A percentile compares a stretch with the other conserved stretches of the same genome.
These are phyloP conservation scores for Coffea eugenioides DNA, from an alignment of 257 asterid genomes.

Conservation along the genomic window DNA sequence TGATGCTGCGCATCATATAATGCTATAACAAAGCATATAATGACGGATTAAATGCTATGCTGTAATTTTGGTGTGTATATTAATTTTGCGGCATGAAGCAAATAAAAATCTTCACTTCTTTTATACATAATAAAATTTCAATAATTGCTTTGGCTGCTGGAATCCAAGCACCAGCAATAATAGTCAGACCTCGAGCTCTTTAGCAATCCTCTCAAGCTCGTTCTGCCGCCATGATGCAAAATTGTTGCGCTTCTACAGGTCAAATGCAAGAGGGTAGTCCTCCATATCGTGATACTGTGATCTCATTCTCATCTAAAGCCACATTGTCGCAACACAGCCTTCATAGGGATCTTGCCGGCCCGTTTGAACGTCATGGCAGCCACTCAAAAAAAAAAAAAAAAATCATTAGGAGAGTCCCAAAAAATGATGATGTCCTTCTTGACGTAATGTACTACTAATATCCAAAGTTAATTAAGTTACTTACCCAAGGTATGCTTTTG, in stretches of 20 bases:
- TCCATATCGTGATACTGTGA: slow-evolving; percentile 57
- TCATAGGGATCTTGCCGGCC: slow-evolving; percentile 87
- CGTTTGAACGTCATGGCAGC: slow-evolving; percentile 73
- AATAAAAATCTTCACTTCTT: not conserved
- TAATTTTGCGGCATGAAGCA: not conserved
- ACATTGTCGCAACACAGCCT: slow-evolving; percentile 78
- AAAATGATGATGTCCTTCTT: not conserved
- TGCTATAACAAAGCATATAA: not conserved
- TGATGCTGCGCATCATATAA: too few species aligned
- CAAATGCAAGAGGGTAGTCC: slow-evolving; percentile 64
- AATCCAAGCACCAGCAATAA: slow-evolving; percentile 86
- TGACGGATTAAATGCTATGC: not conserved
- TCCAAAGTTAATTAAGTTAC: not conserved
- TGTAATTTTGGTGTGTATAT: not conserved
- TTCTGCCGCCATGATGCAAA: slow-evolving; percentile 66
- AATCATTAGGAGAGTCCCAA: not conserved
- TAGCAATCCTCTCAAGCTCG: slow-evolving; percentile 77
- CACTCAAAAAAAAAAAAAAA: not conserved
- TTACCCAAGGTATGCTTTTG: slow-evolving; percentile 79
- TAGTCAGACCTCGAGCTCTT: slow-evolving; percentile 81
- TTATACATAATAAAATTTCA: not conserved
- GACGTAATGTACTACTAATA: too few species aligned
- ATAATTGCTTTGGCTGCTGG: not conserved
- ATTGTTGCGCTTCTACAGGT: slow-evolving; percentile 68
- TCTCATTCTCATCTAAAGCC: slow-evolving; percentile 76